Evolutionary conservation across 805 yeast species (phyloP), one percentile per base, ranked within the genome.

Genomic region (Barnettozyma siamensis): DNA sequence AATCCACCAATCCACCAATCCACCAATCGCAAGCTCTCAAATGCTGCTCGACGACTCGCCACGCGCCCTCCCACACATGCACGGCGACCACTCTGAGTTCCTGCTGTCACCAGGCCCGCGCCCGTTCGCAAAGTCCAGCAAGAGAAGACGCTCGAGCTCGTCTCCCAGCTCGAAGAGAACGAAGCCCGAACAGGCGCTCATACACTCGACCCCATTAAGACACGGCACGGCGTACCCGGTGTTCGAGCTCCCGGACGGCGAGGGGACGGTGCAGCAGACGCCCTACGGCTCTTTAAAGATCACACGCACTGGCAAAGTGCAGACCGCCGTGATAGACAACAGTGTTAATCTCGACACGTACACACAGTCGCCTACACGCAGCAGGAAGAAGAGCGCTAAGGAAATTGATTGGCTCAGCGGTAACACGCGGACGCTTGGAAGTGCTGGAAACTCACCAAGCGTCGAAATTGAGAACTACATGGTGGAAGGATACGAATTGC

Each of bases 61-160:
- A 21, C 24, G 24, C 9, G 9, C 6, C 24, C 24, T 9, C 9
- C 9, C 9, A 6, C 24, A 21, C 24, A 21, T 21, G 16, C 16
- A 17, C 18, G 17, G 15, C 10, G 16, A 11, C 30, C 37, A 34
- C 16, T 10, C 26, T 1, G 23, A 18, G 7, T 17, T 16, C 13
- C 15, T 24, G 30, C 16, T 26, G 26, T 35, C 38, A 11, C 38
- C 38, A 18, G 12, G 12, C 5, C 12, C 26, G 5, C 26, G 7
- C 17, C 15, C 23, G n/a, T n/a, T n/a, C n/a, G n/a, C n/a, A 49
- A 61, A 39, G 43, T 57, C 24, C 20, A 20, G 26, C 3, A 68
- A 68, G 42, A 64, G 73, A 50, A 51, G 67, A 40, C 53, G 55
- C 24, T 67, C 72, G 1, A 63, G 63, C 17, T 54, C 54, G 19